Conservation (phyloP, 495 filamentous ascomycete genomes). For the Hypoxylon lienhwacheense region DNA sequence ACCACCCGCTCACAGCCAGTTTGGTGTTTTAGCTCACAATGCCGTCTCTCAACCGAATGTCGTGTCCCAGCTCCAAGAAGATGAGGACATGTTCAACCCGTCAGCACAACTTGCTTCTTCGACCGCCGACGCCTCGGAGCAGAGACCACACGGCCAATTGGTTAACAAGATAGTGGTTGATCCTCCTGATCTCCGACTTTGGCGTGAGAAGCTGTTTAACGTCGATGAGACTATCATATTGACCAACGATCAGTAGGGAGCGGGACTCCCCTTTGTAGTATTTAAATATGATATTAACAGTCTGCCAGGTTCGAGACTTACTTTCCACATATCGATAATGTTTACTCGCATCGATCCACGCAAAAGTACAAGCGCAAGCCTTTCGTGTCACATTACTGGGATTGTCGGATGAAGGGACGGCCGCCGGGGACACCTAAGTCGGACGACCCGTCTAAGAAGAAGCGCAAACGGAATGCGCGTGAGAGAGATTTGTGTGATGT, state of each 20-base stretch:
- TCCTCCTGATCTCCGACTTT: constrained; percentile 69
- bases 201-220: constrained; percentile 76
- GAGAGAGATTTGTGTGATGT: constrained; percentile 84
- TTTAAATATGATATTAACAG: constrained; percentile 24
- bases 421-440: constrained; percentile 84
- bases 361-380: constrained; percentile 83
- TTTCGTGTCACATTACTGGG: constrained; percentile 86
- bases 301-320: constrained; percentile 74
- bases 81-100: constrained; percentile 33
- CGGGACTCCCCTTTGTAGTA: constrained; percentile 1
- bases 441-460: constrained; percentile 84
- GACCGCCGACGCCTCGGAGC: constrained; percentile 39
- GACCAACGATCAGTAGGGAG: constrained; percentile 75
- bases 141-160: constrained; percentile 56
- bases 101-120: constrained; percentile 28
- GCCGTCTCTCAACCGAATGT: constrained; percentile 42
- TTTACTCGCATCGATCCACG: constrained; percentile 88
- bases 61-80: constrained; percentile 44
- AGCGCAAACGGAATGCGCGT: constrained; percentile 76
- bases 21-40: constrained; percentile 50
- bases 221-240: constrained; percentile 74
- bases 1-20: constrained; percentile 39
- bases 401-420: constrained; percentile 84
- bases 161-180: constrained; percentile 61
- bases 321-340: constrained; percentile 88